Evolutionary conservation across 208 protist genomes (phyloP).

Genomic region (Wallacemonas rigidus): DNA sequence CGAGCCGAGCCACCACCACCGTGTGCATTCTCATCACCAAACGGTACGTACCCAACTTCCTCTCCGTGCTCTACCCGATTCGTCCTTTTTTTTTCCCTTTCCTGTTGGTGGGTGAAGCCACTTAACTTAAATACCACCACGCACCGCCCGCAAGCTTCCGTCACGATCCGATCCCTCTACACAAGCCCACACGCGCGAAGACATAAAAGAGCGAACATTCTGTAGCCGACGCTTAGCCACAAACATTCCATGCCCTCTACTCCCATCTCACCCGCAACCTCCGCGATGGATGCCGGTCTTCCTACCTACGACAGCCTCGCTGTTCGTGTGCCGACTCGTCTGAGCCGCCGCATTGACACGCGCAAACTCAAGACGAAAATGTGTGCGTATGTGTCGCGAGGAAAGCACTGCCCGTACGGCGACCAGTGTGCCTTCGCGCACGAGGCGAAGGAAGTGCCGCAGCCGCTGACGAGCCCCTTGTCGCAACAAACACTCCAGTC

Average conservation of each 20-base stretch:
- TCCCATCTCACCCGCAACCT: not conserved
- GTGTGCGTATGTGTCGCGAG: slow-evolving; percentile 40
- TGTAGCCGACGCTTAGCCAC: too few species aligned
- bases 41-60: not conserved
- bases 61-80: not conserved
- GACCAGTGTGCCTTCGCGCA: slow-evolving; percentile 58
- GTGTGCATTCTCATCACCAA: too few species aligned
- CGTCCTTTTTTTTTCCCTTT: slow-evolving; percentile 1
- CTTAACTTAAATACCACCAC: too few species aligned
- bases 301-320: slow-evolving; percentile 11
- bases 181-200: too few species aligned
- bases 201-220: too few species aligned
- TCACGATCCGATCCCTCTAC: too few species aligned
- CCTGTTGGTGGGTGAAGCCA: not conserved
- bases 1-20: too few species aligned
- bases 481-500: slow-evolving; percentile 11
- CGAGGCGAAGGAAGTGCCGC: slow-evolving; percentile 11
- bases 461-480: slow-evolving; percentile 16
- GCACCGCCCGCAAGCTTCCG: too few species aligned
- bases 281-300: not conserved
- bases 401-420: slow-evolving; percentile 42
- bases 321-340: not conserved
- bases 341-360: slow-evolving; percentile 42
- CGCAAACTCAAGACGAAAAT: slow-evolving; percentile 47
- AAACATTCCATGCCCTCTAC: not conserved